Conservation (phyloP, 2,329 filamentous ascomycete species). For the Aurifilum marmelostoma region DNA sequence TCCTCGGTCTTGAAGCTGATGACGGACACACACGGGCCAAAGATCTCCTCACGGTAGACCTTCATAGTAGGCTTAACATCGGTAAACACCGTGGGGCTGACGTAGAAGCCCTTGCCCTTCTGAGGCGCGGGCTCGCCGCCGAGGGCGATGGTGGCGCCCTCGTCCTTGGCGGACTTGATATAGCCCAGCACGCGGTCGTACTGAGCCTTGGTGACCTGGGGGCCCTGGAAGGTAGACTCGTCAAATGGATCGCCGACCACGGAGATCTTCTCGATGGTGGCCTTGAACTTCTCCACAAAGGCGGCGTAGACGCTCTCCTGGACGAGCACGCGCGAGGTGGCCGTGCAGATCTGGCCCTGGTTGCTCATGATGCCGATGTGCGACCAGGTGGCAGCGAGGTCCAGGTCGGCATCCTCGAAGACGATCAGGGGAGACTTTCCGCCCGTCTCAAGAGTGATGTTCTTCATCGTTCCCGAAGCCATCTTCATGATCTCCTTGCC, state of each 20-base stretch:
- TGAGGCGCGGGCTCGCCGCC: slow-evolving; percentile 63
- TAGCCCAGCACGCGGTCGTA: slow-evolving; percentile 70
- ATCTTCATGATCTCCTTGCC: slow-evolving; percentile 74
- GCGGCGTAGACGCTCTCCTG: slow-evolving; percentile 61
- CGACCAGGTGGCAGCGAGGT: slow-evolving; percentile 61
- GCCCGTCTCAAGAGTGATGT: slow-evolving; percentile 65
- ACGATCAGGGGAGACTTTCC: slow-evolving; percentile 64
- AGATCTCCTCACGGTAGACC: slow-evolving; percentile 43
- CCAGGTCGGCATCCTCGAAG: slow-evolving; percentile 65
- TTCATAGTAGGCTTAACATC: slow-evolving; percentile 41
- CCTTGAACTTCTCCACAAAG: slow-evolving; percentile 66
- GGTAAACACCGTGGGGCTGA: slow-evolving; percentile 42
- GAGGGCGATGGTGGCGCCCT: slow-evolving; percentile 64
- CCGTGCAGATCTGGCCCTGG: slow-evolving; percentile 64
- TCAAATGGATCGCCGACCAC: slow-evolving; percentile 69
- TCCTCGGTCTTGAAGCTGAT: slow-evolving; percentile 42
- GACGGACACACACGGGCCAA: slow-evolving; percentile 42
- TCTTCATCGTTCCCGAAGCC: slow-evolving; percentile 64
- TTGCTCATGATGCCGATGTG: slow-evolving; percentile 56
- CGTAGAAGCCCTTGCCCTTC: slow-evolving; percentile 49
- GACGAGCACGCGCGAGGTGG: slow-evolving; percentile 63
- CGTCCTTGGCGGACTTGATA: slow-evolving; percentile 67
- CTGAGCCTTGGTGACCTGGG: slow-evolving; percentile 69
- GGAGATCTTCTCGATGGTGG: slow-evolving; percentile 58
- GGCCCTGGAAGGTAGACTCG: slow-evolving; percentile 70